A percentile compares a stretch with the other conserved stretches of the same genome.
Conservation (phyloP, 2,329 filamentous ascomycete species). For the Lecanicillium sp. region DNA sequence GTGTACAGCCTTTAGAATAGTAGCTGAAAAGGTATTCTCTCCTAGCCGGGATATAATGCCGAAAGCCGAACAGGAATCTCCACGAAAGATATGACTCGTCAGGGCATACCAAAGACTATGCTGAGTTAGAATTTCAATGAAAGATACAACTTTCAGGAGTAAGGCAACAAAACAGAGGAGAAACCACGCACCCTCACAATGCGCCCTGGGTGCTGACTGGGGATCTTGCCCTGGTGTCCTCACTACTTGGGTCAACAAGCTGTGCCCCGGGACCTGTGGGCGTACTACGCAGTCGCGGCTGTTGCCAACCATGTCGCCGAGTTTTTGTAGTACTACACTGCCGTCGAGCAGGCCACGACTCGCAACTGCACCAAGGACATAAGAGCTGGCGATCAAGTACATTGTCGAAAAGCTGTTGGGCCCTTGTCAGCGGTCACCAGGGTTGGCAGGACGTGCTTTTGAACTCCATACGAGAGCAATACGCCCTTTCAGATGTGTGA, state of each 20-base stretch:
- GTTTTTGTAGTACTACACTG: constrained; percentile 55
- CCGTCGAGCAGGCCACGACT: constrained; percentile 39
- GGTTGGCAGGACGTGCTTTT: constrained; percentile 33
- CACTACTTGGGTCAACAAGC: constrained; percentile 63
- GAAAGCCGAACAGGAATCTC: too few species aligned
- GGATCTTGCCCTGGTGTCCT: constrained; percentile 76
- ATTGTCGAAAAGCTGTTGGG: constrained; percentile 23
- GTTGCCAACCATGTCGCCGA: constrained; percentile 70
- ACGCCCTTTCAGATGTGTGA: constrained; percentile 33
- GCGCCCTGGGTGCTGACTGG: constrained; percentile 72
- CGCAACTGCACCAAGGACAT: constrained; percentile 57
- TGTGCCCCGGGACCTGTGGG: constrained; percentile 72
- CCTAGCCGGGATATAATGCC: too few species aligned
- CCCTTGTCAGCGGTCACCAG: constrained; percentile 23
- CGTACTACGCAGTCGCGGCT: constrained; percentile 68
- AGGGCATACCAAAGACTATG: too few species aligned
- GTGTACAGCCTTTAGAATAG: too few species aligned
- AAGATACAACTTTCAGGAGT: too few species aligned
- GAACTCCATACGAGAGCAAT: constrained; percentile 23
- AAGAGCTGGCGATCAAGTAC: constrained; percentile 43
- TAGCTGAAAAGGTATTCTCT: too few species aligned
- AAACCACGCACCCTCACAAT: constrained; percentile 56
- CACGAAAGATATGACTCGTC: too few species aligned
- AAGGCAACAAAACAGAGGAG: too few species aligned
- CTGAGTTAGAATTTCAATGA: too few species aligned